Evolutionary conservation across 2,329 filamentous ascomycete species (phyloP).

Genomic region (Aureobasidium mangrovei): DNA sequence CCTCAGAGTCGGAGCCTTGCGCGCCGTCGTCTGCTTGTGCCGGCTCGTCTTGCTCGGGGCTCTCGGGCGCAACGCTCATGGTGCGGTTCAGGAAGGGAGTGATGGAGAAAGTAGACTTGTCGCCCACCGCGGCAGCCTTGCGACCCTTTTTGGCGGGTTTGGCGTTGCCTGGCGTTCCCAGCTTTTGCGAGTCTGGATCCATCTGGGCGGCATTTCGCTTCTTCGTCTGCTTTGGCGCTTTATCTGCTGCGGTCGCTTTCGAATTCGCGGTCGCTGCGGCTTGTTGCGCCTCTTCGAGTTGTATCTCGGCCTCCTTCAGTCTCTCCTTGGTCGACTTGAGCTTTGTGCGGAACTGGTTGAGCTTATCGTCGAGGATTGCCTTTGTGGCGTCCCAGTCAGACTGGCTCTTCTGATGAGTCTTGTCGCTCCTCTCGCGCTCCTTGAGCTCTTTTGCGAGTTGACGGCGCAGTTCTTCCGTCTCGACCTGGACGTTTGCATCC

Average conservation of each 20-base stretch:
- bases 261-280: conserved; percentile 23
- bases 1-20: conserved; percentile 14
- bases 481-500: conserved; percentile 31
- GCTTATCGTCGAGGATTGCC: conserved; percentile 58
- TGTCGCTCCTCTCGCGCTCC: conserved; percentile 44
- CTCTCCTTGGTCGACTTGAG: conserved; percentile 61
- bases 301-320: conserved; percentile 55
- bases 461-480: conserved; percentile 40
- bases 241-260: conserved; percentile 23
- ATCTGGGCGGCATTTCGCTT: conserved; percentile 36
- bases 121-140: conserved; percentile 56
- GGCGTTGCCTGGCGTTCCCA: conserved; percentile 42
- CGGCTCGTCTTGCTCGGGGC: conserved; percentile 15
- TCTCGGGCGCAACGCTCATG: conserved; percentile 46
- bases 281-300: conserved; percentile 36
- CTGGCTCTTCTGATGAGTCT: conserved; percentile 46
- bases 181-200: conserved; percentile 38
- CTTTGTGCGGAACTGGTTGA: conserved; percentile 62
- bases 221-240: conserved; percentile 30
- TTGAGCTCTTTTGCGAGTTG: conserved; percentile 44
- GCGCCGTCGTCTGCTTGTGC: conserved; percentile 2
- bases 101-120: conserved; percentile 89
- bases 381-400: conserved; percentile 54
- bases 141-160: conserved; percentile 38
- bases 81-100: conserved; percentile 84